Base-by-base conservation (phyloP, 2,329 filamentous ascomycete species). In the Aspergillus oerlinghausenensis region DNA sequence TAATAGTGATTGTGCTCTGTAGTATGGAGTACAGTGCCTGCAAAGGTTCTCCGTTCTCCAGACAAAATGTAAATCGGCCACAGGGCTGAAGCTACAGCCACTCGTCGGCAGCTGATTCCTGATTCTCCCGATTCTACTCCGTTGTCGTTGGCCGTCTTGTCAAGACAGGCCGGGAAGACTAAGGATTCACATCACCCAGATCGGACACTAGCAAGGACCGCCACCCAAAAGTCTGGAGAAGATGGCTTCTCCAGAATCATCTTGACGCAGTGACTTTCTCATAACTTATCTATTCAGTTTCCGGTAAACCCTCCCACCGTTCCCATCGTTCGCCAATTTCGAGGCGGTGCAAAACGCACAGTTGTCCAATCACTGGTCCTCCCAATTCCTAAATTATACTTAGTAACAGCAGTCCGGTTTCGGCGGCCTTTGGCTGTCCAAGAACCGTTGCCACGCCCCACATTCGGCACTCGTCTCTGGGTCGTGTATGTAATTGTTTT, bases 401-500 rank as follows among this genome's bases (percentile, higher is more conserved):
- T 38, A 54, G 51, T 53, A 58, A 56, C 57, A 49, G 42, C 47
- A 49, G 65, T 63, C 68, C 67, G 67, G 66, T 67, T 54, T 64
- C 62, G 62, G 62, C 58, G 54, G 51, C n/a, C 32, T 56, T 56
- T 60, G n/a, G n/a, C 42, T 19, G 61, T 66, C 69, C 66, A 63
- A 70, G 66, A 66, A 67, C 59, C 58, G 64, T 68, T 68, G 69
- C 69, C 69, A 71, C 69, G 67, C 64, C 66, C 67, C 63, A 67
- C 68, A 57, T 57, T 49, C 52, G 51, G 42, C 19, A 45, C 42
- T 10, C n/a, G 1, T 45, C 19, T 45, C 21, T 23, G 42, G 42
- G 19, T 14, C 43, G 21, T 47, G 43, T 47, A 47, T 47, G 43
- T 47, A 47, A 47, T 47, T 14, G 43, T 25, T 47, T 47, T 47